phyloP scores from a whole-genome alignment of 2,329 filamentous ascomycete genomes.

The Phialophora verrucosa region DNA sequence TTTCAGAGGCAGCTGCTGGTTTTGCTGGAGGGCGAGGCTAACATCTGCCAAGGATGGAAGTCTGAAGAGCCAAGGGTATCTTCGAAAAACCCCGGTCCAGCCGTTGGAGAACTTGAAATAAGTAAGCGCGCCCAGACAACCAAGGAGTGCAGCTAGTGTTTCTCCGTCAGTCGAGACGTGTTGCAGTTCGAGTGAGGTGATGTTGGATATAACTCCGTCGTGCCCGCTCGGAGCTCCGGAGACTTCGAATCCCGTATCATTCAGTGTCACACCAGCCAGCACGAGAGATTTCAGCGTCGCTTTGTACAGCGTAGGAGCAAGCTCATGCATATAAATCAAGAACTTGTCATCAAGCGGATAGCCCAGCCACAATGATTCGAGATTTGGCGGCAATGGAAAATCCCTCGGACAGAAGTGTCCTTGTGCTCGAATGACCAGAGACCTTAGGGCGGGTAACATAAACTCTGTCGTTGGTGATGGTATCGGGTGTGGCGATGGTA shows the following conservation, averaged over 20 bases:
- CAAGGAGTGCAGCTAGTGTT: neutral
- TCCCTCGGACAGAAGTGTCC: neutral
- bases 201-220: neutral
- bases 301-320: neutral
- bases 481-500: too few species aligned
- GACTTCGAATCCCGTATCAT: too few species aligned
- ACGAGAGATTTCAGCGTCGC: neutral
- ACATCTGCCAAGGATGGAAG: neutral
- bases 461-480: neutral
- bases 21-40: neutral
- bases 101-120: neutral
- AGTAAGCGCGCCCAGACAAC: neutral
- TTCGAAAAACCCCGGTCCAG: too few species aligned
- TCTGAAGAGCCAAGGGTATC: too few species aligned
- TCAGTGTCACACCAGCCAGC: too few species aligned
- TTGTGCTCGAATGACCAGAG: too few species aligned
- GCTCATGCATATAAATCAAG: neutral
- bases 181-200: neutral
- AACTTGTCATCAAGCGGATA: neutral
- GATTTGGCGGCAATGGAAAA: neutral
- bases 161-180: neutral
- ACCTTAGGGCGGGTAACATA: neutral
- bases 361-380: neutral
- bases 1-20: neutral
- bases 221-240: too few species aligned